These are phyloP conservation scores for Pilobolus umbonatus DNA, from an alignment of 192 early-diverging fungal genomes.

Conservation along the genomic window DNA sequence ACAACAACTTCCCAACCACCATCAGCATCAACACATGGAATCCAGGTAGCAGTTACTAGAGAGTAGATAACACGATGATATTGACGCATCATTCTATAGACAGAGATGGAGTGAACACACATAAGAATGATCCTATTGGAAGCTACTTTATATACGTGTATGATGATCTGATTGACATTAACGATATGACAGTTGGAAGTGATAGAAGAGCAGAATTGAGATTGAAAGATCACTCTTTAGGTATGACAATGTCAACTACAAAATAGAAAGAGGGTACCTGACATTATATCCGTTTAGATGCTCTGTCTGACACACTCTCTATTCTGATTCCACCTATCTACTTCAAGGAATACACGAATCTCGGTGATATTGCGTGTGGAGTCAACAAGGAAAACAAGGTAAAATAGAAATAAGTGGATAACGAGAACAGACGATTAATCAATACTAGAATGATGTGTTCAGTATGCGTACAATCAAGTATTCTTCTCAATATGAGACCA, in stretches of 20 bases:
- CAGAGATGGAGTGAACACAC: background rate
- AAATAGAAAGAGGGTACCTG: too few relatives aligned
- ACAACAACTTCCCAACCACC: constrained; percentile 18
- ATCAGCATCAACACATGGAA: constrained; percentile 18
- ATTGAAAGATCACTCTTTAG: too few relatives aligned
- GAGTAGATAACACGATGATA: background rate
- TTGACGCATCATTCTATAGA: background rate
- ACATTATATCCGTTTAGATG: background rate
- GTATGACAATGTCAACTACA: too few relatives aligned
- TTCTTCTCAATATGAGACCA: constrained; percentile 77
- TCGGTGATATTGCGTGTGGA: constrained; percentile 19
- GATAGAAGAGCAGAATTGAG: background rate
- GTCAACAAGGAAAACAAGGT: constrained; percentile 9
- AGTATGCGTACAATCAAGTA: constrained; percentile 79
- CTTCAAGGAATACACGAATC: constrained; percentile 4
- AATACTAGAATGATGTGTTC: constrained; percentile 31
- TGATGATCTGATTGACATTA: too few relatives aligned
- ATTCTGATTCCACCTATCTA: constrained; percentile 23
- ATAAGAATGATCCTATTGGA: constrained; percentile 2
- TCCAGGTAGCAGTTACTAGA: background rate
- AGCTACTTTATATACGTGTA: constrained; percentile 11
- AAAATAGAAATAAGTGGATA: background rate
- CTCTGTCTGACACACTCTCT: constrained; percentile 12
- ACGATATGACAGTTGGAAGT: too few relatives aligned
- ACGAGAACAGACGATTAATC: too few relatives aligned